Base-by-base conservation (phyloP, 2,329 filamentous ascomycete species). In the Fusarium sublunatum region DNA sequence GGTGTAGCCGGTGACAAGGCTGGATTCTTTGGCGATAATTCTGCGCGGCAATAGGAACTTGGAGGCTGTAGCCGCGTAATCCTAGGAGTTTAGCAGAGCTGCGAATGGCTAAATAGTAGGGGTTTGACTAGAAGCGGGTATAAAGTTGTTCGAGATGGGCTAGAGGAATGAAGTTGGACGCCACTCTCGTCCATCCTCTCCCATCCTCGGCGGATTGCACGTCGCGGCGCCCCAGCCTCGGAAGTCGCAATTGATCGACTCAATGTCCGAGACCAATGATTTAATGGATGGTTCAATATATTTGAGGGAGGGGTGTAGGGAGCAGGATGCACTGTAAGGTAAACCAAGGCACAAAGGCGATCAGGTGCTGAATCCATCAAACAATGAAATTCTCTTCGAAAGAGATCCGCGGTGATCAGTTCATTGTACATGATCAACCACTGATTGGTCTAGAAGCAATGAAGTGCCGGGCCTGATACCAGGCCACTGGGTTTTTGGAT, bases 1-100 rank as follows among this genome's bases (percentile, higher is more conserved):
- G 61, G 61, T 62, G 54, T 38, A 19, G 59, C 47, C 40, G 46
- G 50, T 46, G 32, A 65, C 57, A 55, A 61, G 51, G 29, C 56
- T 55, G 35, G 59, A 42, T 28, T 45, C 13, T 29, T 24, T 15
- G 44, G 44, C 25, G 38, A 61, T 39, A 43, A 34, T 36, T 39
- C 36, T 32, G 15, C 12, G 24, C 11, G 26, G 28, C 32, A 11
- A 46, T 39, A 26, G 12, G 15, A 31, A 36, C 8, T 24, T 41
- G 9, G 35, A 19, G 26, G 45, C 19, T 22, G 43, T 10, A 36
- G 56, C 61, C 49, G 46, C 49, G 55, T 57, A 61, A 57, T 51
- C 24, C 29, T 45, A 15, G 26, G 44, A 34, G 22, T 49, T 7
- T 41, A 36, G 28, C 19, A 64, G 50, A 48, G 44, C 28, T 36